Base-by-base conservation (phyloP, 2,329 filamentous ascomycete species). In the Plenodomus biglobosus region DNA sequence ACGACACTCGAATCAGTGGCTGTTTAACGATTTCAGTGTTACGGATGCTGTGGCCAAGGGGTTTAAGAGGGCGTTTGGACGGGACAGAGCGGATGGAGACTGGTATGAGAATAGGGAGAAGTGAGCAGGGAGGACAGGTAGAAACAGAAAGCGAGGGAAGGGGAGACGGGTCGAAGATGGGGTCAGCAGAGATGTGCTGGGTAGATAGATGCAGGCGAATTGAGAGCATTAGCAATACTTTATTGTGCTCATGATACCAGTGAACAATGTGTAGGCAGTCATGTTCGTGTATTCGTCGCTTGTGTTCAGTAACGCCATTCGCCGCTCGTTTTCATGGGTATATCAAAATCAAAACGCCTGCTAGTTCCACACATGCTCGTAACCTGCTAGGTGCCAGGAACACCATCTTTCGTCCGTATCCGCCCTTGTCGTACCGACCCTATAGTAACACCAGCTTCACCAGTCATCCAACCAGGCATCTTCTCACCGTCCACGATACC, bases 381-480 rank as follows among this genome's bases (percentile, higher is more conserved):
- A 24, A 44, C 11, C 3, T 34, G 60, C 53, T 65, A 44, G 60
- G 51, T 39, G 8, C 62, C 61, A 35, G 62, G 56, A 38, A 64
- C 52, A 43, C 57, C 58, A 17, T 54, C 60, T 45, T 61, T 70
- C 8, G 57, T 62, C 40, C 58, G 53, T 42, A 91, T 84, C 53
- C 85, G 78, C 2, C 90, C 89, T 49, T 83, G 71, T 55, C 78
- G 80, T 3, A 95, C 83, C 21, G 83, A 80, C 0, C 88, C 87
- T 32, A 85, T 78, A 44, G 88, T 94, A 4, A 94, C 84, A 0
- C 85, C 87, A 38, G 90, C 87, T 63, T 95, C 90, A 1, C 90
- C 91, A 1, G 90, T 94, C 85, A 95, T 86, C 90, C 90, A 95
- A 0, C 87, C 87, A 0, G 91, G 90, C 87, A 95, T 92, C 45